phyloP scores from a whole-genome alignment of 371 early-diverging fungal species.

The Zychaea mexicana region DNA sequence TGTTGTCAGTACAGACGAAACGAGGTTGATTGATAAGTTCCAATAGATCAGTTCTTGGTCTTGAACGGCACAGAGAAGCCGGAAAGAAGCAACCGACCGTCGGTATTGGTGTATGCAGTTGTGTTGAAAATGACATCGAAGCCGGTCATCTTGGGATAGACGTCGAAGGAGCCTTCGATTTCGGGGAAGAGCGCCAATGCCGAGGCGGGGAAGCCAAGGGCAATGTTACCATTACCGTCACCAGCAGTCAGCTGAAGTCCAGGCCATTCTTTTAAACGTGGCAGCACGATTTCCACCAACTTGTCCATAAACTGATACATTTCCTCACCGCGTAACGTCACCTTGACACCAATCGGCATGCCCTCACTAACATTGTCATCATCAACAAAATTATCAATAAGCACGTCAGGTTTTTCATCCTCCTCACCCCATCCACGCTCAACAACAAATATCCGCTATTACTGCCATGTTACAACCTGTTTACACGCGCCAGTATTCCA shows the following conservation, averaged over 20 bases:
- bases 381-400: not conserved
- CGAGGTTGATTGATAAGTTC: not conserved
- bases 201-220: slow-evolving; percentile 82
- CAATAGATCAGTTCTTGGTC: slow-evolving; percentile 20
- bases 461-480: no score
- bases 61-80: slow-evolving; percentile 91
- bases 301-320: slow-evolving; percentile 97
- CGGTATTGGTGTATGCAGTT: slow-evolving; percentile 78
- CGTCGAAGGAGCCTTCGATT: slow-evolving; percentile 93
- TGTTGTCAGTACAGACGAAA: no score
- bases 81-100: slow-evolving; percentile 84
- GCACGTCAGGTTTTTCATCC: no score
- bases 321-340: slow-evolving; percentile 77
- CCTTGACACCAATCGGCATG: slow-evolving; percentile 89
- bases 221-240: slow-evolving; percentile 84
- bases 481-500: no score
- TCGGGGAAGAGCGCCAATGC: slow-evolving; percentile 93
- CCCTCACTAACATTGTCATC: slow-evolving; percentile 57
- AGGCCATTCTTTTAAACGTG: slow-evolving; percentile 91
- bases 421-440: no score
- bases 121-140: slow-evolving; percentile 87
- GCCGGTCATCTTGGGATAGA: slow-evolving; percentile 87
- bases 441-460: no score
- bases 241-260: slow-evolving; percentile 79
- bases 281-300: slow-evolving; percentile 90